These are phyloP conservation scores for Setaria italica DNA, from an alignment of 202 grass and related monocot species.

Conservation along the genomic window DNA sequence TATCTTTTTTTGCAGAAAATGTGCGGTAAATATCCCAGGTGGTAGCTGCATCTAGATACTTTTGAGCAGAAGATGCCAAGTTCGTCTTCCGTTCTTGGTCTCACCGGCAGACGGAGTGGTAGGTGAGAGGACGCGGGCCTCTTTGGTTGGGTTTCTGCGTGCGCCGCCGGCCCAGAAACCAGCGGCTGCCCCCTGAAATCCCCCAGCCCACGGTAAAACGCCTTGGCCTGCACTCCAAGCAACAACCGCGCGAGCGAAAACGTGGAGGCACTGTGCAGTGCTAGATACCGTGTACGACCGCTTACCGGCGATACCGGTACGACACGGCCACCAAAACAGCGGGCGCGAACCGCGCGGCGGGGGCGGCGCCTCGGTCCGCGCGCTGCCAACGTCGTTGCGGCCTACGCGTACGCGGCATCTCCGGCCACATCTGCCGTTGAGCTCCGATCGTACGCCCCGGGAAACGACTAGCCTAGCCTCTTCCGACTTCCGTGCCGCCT, in stretches of 20 bases:
- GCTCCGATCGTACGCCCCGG: background rate
- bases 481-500: background rate
- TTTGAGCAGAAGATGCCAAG: conserved; percentile 7
- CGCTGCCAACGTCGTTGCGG: background rate
- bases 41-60: background rate
- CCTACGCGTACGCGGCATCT: background rate
- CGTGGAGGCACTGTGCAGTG: background rate
- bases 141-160: background rate
- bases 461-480: background rate
- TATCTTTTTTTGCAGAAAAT: no score
- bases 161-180: conserved; percentile 29
- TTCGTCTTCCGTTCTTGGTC: background rate
- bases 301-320: background rate
- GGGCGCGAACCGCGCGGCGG: background rate
- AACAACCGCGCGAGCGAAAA: background rate
- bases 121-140: background rate
- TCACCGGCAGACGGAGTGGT: background rate
- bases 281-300: background rate
- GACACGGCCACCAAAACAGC: conserved; percentile 6
- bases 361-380: background rate
- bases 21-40: background rate
- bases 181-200: background rate
- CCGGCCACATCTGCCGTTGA: background rate
- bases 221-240: conserved; percentile 13
- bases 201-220: conserved; percentile 28